Conservation (phyloP, 2,329 filamentous ascomycete species). For the Trichoderma simmonsii region DNA sequence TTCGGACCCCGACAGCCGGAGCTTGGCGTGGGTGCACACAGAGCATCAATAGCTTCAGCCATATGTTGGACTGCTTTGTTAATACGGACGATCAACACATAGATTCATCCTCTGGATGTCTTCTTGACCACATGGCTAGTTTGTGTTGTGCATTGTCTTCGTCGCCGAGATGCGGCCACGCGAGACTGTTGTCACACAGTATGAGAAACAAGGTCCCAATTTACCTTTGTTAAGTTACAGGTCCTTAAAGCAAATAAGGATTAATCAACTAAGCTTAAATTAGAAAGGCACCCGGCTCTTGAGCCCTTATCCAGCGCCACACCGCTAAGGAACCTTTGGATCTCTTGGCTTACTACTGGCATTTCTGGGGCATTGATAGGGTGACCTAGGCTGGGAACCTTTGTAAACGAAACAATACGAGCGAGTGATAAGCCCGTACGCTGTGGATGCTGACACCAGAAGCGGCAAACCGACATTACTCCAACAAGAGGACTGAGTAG, state of each 20-base stretch:
- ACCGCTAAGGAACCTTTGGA: constrained; percentile 13
- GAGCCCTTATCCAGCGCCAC: constrained; percentile 3
- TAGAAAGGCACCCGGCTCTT: neutral
- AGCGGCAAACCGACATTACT: neutral
- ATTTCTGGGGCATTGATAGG: neutral
- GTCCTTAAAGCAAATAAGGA: constrained; percentile 13
- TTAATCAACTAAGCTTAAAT: neutral
- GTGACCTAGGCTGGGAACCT: neutral
- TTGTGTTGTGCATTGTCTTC: neutral
- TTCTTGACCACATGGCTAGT: neutral
- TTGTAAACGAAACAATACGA: neutral
- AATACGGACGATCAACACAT: neutral
- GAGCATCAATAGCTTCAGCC: neutral
- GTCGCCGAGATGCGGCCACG: neutral
- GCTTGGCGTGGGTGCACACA: neutral
- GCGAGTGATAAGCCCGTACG: neutral
- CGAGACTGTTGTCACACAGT: neutral
- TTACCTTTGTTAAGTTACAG: neutral
- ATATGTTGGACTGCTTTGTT: neutral
- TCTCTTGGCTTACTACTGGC: constrained; percentile 2
- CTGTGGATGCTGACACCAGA: neutral
- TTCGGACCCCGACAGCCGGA: neutral
- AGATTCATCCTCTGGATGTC: neutral
- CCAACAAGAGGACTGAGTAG: neutral
- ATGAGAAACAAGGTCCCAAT: neutral